Evolutionary conservation across 2,329 filamentous ascomycete species (phyloP).

Genomic region (Orbilia javanica): DNA sequence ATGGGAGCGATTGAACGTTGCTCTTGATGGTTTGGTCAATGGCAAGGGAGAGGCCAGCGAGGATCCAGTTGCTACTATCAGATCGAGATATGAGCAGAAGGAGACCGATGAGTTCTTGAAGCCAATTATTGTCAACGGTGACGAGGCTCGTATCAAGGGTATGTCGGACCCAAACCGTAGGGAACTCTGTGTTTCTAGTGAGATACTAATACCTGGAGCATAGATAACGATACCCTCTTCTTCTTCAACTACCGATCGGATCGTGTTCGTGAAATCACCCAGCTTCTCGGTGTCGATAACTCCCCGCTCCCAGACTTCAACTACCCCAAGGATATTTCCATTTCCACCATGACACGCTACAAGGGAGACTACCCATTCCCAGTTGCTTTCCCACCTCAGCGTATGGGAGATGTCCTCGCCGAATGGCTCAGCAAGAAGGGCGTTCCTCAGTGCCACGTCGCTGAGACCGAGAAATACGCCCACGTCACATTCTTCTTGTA

Average conservation of each 20-base stretch:
- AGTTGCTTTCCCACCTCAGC: conserved; percentile 91
- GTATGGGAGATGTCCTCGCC: conserved; percentile 97
- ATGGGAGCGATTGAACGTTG: conserved; percentile 94
- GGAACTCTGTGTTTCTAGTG: background rate
- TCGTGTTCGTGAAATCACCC: conserved; percentile 94
- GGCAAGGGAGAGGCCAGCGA: conserved; percentile 88
- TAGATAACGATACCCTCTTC: conserved; percentile 93
- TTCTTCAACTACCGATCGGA: conserved; percentile 99
- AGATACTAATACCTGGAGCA: background rate
- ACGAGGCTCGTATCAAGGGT: conserved; percentile 87
- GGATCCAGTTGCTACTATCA: conserved; percentile 87
- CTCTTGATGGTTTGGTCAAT: conserved; percentile 84
- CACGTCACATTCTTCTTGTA: conserved; percentile 84
- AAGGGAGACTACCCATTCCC: conserved; percentile 94
- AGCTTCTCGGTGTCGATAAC: conserved; percentile 92
- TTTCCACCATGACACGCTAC: conserved; percentile 99
- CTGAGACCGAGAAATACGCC: conserved; percentile 99
- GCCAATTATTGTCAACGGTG: conserved; percentile 92
- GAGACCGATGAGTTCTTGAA: conserved; percentile 99
- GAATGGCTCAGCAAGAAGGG: conserved; percentile 94
- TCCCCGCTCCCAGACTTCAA: conserved; percentile 90
- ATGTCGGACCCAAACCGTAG: conserved; percentile 46
- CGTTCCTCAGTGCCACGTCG: conserved; percentile 93
- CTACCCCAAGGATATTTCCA: conserved; percentile 86
- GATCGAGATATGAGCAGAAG: conserved; percentile 85